Evolutionary conservation across 345 rosid genomes (phyloP).

Genomic region (Eucalyptus pumila): DNA sequence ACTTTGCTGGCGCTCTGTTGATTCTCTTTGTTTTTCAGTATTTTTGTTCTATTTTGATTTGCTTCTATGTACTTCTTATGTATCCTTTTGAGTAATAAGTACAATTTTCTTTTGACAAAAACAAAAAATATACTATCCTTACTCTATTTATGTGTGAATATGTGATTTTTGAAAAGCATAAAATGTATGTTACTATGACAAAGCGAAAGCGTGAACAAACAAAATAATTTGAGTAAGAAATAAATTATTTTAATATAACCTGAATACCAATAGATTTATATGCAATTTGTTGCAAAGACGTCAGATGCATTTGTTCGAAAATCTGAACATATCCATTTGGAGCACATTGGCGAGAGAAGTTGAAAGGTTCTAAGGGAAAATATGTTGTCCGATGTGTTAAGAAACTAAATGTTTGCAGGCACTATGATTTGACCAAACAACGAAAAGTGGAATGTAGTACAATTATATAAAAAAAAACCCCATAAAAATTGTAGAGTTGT

Average conservation of each 20-base stretch:
- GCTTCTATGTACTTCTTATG: no score
- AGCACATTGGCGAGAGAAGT: background rate
- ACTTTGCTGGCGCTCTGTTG: no score
- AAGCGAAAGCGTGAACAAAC: background rate
- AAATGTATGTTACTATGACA: background rate
- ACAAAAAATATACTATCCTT: no score
- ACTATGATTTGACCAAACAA: background rate
- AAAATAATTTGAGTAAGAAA: background rate
- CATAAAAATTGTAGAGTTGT: background rate
- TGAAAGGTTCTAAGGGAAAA: background rate
- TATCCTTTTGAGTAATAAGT: no score
- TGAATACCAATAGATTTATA: background rate
- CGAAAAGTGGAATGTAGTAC: background rate
- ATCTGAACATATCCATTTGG: background rate
- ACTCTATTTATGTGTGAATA: no score
- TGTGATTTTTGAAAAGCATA: background rate
- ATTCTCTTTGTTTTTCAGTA: no score
- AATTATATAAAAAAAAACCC: no score
- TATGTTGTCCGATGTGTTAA: background rate
- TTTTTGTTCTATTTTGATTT: no score
- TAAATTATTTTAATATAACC: background rate
- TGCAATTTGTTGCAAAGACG: background rate
- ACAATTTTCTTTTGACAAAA: no score
- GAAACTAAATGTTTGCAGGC: background rate
- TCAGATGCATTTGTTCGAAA: no score